Base-by-base conservation (phyloP, 495 filamentous ascomycete genomes). In the Hypoxylon crocopeplum region DNA sequence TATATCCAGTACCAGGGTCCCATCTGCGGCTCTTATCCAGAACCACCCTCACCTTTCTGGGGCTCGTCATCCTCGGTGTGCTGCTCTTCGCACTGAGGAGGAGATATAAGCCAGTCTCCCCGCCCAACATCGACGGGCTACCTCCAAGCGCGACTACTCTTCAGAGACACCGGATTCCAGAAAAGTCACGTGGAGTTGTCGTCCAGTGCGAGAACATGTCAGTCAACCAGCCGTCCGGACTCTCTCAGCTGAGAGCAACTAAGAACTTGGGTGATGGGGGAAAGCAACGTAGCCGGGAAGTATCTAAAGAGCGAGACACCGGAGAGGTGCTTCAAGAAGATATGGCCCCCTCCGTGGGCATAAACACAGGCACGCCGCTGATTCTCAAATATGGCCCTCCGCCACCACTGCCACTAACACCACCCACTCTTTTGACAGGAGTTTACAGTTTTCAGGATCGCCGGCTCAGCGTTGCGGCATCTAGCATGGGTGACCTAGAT, bases 351-450 rank as follows among this genome's bases (percentile, higher is more conserved):
- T 42, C 52, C 17, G 1, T 50, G 30, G 46, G 37, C 22, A 36
- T 49, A 53, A 51, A 59, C 25, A 24, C 62, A 47, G 48, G 60
- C 47, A 58, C 54, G 38, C 49, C 62, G 16, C 57, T 63, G 30
- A 56, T 67, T 30, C 58, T 75, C 56, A 64, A 62, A 42, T 50
- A 68, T 39, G 71, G 67, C 22, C 73, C 69, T 42, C 69, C 72
- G 20, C 73, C 63, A 2, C 70, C 75, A 10, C 69, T 70, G 36
- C 76, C 77, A 42, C 47, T 78, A 60, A 80, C 71, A 17, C 69
- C 74, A 5, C 72, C 74, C 17, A 63, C 65, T 10, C 61, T 70
- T 19, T 71, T 64, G 40, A 52, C 64, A 51, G 59, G 48, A 36
- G 34, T 64, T 25, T 73, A 70, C 36, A 64, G 63, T 10, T 75